These are phyloP conservation scores for Neurospora cerealis DNA, from an alignment of 495 filamentous ascomycete species.

Conservation along the genomic window DNA sequence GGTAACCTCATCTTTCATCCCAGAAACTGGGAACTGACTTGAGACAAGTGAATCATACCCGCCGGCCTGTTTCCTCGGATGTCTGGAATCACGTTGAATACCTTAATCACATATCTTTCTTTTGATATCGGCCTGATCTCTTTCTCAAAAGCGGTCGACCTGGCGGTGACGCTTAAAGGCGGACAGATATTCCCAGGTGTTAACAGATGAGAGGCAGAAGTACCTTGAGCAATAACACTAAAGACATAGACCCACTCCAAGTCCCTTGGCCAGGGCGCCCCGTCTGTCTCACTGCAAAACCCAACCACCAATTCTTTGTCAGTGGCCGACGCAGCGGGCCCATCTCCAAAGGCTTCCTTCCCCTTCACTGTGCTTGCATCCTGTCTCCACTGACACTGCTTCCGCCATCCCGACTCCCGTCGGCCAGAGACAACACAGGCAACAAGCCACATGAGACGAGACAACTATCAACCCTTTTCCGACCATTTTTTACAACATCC, in stretches of 20 bases:
- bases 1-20: background rate
- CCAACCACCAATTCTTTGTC: slow-evolving; percentile 18
- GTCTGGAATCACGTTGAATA: background rate
- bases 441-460: background rate
- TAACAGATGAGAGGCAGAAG: background rate
- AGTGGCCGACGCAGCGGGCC: background rate
- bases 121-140: background rate
- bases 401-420: background rate
- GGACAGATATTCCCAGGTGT: background rate
- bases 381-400: slow-evolving; percentile 2
- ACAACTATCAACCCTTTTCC: background rate
- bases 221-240: background rate
- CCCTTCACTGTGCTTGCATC: background rate
- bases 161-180: background rate
- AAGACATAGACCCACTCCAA: background rate
- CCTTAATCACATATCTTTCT: background rate
- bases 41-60: background rate
- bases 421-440: background rate
- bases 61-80: background rate
- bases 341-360: background rate
- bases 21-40: background rate
- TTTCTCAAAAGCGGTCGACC: background rate
- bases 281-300: slow-evolving; percentile 3
- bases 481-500: background rate
- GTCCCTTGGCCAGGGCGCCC: background rate